Percentiles rank a stretch among this genome's conserved stretches.
phyloP scores from a whole-genome alignment of 2,329 filamentous ascomycete genomes.

The Aspergillus melleus region DNA sequence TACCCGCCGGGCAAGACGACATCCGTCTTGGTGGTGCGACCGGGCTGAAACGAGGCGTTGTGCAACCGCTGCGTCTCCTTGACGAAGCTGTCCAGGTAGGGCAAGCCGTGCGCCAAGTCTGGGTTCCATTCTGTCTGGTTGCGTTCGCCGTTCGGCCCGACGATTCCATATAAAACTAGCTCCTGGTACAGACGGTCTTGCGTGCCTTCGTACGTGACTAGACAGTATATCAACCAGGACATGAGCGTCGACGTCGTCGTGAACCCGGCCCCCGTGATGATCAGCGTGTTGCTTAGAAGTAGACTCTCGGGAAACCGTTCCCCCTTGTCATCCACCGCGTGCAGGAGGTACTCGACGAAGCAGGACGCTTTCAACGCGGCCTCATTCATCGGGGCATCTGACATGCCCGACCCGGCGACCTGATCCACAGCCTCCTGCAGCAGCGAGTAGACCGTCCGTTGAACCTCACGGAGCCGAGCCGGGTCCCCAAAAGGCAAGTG shows the following conservation, averaged over 20 bases:
- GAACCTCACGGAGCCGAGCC: constrained; percentile 35
- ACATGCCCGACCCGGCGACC: constrained; percentile 4
- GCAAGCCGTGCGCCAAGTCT: constrained; percentile 36
- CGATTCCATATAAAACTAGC: constrained; percentile 49
- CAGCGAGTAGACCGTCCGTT: constrained; percentile 15
- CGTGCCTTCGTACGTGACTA: constrained; percentile 54
- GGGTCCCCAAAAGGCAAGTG: constrained; percentile 59
- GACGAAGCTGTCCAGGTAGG: constrained; percentile 55
- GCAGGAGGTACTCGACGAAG: constrained; percentile 19
- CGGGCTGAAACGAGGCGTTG: constrained; percentile 63
- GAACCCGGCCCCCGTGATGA: constrained; percentile 59
- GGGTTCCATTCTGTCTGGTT: constrained; percentile 45
- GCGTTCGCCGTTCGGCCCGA: constrained; percentile 17
- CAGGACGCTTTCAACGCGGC: constrained; percentile 16
- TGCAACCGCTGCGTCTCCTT: constrained; percentile 63
- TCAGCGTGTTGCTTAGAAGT: constrained; percentile 44
- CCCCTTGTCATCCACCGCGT: constrained; percentile 48
- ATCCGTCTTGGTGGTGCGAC: constrained; percentile 57
- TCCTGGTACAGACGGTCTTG: constrained; percentile 60
- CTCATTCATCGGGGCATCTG: constrained; percentile 11
- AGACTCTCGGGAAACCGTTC: constrained; percentile 49
- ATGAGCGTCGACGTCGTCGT: constrained; percentile 58
- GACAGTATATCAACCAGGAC: constrained; percentile 57
- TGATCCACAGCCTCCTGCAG: constrained; percentile 18
- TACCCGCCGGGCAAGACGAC: constrained; percentile 62